A percentile compares a stretch with the other conserved stretches of the same genome.
These are phyloP conservation scores for Phytophthora cryptogea DNA, from an alignment of 352 stramenopile genomes.

Conservation along the genomic window DNA sequence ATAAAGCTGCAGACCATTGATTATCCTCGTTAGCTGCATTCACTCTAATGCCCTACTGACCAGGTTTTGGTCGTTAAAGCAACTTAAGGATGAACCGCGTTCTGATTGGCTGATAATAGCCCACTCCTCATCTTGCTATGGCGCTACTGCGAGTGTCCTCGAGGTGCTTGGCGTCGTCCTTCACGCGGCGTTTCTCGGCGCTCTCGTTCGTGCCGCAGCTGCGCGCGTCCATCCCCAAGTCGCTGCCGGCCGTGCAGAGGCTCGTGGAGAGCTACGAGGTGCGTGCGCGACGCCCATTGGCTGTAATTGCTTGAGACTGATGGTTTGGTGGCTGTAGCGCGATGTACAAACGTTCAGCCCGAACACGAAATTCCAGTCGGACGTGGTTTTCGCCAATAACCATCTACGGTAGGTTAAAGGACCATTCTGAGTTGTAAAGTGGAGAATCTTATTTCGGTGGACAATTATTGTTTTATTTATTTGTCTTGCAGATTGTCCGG, in stretches of 20 bases:
- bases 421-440: constrained; percentile 5
- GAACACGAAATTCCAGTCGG: constrained; percentile 42
- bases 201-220: constrained; percentile 57
- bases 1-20: too few species aligned
- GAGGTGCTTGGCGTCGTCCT: constrained; percentile 25
- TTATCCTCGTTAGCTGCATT: too few species aligned
- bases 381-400: constrained; percentile 81
- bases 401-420: constrained; percentile 47
- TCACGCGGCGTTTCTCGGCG: constrained; percentile 32
- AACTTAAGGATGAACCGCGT: neutral
- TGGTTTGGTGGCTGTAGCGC: constrained; percentile 24
- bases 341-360: constrained; percentile 49
- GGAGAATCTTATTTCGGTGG: constrained; percentile 1
- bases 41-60: too few species aligned
- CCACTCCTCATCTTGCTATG: constrained; percentile 9
- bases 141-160: constrained; percentile 15
- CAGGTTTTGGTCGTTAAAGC: neutral
- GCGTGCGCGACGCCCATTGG: neutral
- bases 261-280: constrained; percentile 60
- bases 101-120: constrained; percentile 6
- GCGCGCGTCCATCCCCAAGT: constrained; percentile 47
- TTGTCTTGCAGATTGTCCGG: constrained; percentile 45
- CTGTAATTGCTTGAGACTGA: neutral
- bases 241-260: constrained; percentile 44
- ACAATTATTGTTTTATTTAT: constrained; percentile 3